A percentile compares a stretch with the other conserved stretches of the same genome.
Conservation (phyloP, 345 rosid species). For the Boechera divaricarpa region DNA sequence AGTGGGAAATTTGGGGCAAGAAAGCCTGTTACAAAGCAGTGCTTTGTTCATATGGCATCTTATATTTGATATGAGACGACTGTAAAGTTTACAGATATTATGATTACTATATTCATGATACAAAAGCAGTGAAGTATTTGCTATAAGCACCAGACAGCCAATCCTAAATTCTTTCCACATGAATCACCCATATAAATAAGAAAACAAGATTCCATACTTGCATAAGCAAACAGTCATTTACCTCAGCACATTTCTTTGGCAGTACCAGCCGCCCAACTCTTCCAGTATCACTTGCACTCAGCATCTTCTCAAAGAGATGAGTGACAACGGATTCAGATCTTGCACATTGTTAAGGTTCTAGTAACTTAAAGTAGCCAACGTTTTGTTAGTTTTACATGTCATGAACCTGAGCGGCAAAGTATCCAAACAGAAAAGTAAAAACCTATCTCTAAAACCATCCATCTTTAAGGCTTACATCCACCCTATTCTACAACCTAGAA, state of each 20-base stretch:
- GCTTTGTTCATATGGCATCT: conserved; percentile 28
- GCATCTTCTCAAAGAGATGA: conserved; percentile 92
- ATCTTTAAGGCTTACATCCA: conserved; percentile 10
- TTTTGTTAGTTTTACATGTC: conserved; percentile 24
- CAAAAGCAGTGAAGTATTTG: conserved; percentile 15
- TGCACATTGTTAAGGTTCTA: conserved; percentile 63
- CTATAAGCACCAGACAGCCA: conserved; percentile 32
- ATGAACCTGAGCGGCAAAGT: conserved; percentile 31
- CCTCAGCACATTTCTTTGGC: conserved; percentile 98
- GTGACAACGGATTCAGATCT: conserved; percentile 82
- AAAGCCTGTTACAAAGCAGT: conserved; percentile 64
- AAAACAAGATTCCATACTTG: conserved; percentile 22
- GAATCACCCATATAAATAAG: conserved; percentile 9
- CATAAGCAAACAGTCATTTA: conserved; percentile 47
- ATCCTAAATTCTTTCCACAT: conserved; percentile 28
- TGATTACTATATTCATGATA: conserved; percentile 21
- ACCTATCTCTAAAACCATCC: conserved; percentile 8
- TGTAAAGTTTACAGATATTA: conserved; percentile 28
- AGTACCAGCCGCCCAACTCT: conserved; percentile 86
- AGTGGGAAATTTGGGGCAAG: conserved; percentile 78
- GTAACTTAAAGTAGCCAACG: conserved; percentile 18
- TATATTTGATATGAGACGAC: conserved; percentile 18
- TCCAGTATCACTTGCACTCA: conserved; percentile 98
- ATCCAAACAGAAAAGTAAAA: conserved; percentile 28
- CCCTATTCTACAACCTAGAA: conserved; percentile 24